Evolutionary conservation across 2,329 filamentous ascomycete genomes (phyloP).

Genomic region (Plectosphaerella plurivora): DNA sequence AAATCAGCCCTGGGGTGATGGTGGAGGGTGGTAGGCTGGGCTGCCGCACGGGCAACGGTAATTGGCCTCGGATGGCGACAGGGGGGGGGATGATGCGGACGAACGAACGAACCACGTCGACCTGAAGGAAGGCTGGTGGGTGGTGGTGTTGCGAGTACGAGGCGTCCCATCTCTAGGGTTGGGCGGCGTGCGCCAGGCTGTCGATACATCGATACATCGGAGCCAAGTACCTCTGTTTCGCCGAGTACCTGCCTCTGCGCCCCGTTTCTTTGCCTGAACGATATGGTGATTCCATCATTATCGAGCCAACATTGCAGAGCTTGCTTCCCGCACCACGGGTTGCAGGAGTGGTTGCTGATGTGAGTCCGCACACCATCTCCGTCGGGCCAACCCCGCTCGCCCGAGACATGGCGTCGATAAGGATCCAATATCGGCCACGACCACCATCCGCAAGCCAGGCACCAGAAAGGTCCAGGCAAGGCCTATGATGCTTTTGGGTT

Average conservation of each 20-base stretch:
- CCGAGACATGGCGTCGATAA: slow-evolving; percentile 3
- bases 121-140: neutral
- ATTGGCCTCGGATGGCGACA: neutral
- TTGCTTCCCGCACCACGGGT: neutral
- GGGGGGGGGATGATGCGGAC: neutral
- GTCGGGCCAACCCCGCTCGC: neutral
- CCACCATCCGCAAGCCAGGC: neutral
- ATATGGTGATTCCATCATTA: neutral
- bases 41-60: neutral
- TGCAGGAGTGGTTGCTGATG: neutral
- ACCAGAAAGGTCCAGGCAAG: neutral
- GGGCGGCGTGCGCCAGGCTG: neutral
- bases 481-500: neutral
- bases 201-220: neutral
- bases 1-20: neutral
- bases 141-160: neutral
- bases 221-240: neutral
- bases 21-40: neutral
- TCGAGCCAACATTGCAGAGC: neutral
- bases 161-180: no score
- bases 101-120: neutral
- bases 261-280: neutral
- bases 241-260: neutral
- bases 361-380: slow-evolving; percentile 1
- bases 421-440: neutral